These are phyloP conservation scores for Scheffersomyces parashehatae DNA, from an alignment of 1,139 yeast genomes.

Conservation along the genomic window DNA sequence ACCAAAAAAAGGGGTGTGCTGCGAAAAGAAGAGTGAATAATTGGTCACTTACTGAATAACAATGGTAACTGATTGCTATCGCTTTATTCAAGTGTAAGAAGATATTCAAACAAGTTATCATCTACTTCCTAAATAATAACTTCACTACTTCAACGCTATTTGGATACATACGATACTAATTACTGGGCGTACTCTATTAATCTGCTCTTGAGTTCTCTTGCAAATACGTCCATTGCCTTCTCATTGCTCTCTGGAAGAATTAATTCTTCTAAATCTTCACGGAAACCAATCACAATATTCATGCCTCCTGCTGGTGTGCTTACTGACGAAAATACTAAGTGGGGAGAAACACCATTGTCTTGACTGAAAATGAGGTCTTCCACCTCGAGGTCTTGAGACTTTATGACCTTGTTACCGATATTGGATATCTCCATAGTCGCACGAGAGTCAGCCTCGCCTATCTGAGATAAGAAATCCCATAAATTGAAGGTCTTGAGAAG, in stretches of 20 bases:
- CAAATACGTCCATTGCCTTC: conserved; percentile 2
- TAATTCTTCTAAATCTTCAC: conserved; percentile 13
- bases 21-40: too few species aligned
- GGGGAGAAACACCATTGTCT: conserved; percentile 20
- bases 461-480: conserved; percentile 10
- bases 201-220: neutral
- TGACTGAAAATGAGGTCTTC: conserved; percentile 28
- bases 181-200: neutral
- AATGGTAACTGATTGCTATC: too few species aligned
- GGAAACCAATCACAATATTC: conserved; percentile 21
- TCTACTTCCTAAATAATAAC: too few species aligned
- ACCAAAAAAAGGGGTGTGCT: too few species aligned
- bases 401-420: conserved; percentile 19
- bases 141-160: too few species aligned
- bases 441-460: conserved; percentile 9
- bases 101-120: too few species aligned
- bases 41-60: too few species aligned
- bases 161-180: too few species aligned
- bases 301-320: conserved; percentile 21
- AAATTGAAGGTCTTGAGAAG: conserved; percentile 16
- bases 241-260: conserved; percentile 1
- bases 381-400: conserved; percentile 15
- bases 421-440: conserved; percentile 29
- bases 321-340: conserved; percentile 21
- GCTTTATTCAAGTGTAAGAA: too few species aligned